These are phyloP conservation scores for Candida maltosa DNA, from an alignment of 805 yeast genomes.

Conservation along the genomic window DNA sequence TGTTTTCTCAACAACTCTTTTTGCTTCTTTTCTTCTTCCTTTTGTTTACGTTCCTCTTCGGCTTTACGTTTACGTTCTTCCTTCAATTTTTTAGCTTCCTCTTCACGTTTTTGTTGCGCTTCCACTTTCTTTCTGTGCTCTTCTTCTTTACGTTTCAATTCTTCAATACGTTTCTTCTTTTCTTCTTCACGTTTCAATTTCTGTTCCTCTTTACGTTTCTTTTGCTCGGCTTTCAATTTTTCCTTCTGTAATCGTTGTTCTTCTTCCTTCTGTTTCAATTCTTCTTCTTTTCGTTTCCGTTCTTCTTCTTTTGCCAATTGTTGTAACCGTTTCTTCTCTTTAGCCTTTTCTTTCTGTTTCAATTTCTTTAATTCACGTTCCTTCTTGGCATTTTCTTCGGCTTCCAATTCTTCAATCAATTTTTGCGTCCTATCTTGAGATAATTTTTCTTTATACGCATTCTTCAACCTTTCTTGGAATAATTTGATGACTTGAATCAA, in stretches of 20 bases:
- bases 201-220: conserved; percentile 35
- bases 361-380: conserved; percentile 65
- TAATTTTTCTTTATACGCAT: conserved; percentile 74
- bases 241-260: conserved; percentile 29
- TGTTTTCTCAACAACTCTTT: conserved; percentile 14
- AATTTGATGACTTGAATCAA: conserved; percentile 77
- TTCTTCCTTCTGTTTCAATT: conserved; percentile 38
- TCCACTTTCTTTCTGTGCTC: conserved; percentile 29
- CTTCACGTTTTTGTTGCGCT: conserved; percentile 26
- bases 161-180: conserved; percentile 41
- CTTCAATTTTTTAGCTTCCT: conserved; percentile 21
- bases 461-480: conserved; percentile 68
- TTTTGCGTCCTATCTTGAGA: conserved; percentile 70
- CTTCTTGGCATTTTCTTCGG: conserved; percentile 61
- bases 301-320: conserved; percentile 66
- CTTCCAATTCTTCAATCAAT: conserved; percentile 66
- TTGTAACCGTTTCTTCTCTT: conserved; percentile 62
- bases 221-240: conserved; percentile 34
- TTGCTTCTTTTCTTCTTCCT: conserved; percentile 21
- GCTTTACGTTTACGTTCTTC: conserved; percentile 22
- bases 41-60: conserved; percentile 21
- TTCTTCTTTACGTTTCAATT: conserved; percentile 28
- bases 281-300: conserved; percentile 50
- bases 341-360: conserved; percentile 64
- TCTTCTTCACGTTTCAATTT: conserved; percentile 45